Percentiles rank a stretch among this genome's conserved stretches.
phyloP scores from a whole-genome alignment of 2,329 filamentous ascomycete genomes.

The Fusarium nanum region DNA sequence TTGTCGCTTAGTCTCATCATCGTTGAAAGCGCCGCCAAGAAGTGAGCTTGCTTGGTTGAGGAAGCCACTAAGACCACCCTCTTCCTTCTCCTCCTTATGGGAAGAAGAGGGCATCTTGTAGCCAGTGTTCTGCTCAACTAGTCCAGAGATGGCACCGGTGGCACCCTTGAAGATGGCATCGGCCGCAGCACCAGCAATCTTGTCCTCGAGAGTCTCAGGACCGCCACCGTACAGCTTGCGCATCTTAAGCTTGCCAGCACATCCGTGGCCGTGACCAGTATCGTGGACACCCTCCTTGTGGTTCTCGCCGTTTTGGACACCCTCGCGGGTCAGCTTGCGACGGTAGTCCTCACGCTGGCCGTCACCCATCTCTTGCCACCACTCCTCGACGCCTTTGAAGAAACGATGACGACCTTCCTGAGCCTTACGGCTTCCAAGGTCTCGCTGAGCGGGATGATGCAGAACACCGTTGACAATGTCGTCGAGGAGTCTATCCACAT shows the following conservation, averaged over 20 bases:
- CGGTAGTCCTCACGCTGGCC: slow-evolving; percentile 75
- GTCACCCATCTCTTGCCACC: slow-evolving; percentile 79
- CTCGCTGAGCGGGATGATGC: slow-evolving; percentile 85
- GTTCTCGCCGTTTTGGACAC: slow-evolving; percentile 81
- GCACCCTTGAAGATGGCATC: slow-evolving; percentile 69
- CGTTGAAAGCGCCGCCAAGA: slow-evolving; percentile 70
- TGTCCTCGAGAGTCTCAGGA: slow-evolving; percentile 64
- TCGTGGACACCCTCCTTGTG: slow-evolving; percentile 89
- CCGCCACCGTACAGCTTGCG: slow-evolving; percentile 69
- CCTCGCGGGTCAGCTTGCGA: slow-evolving; percentile 79
- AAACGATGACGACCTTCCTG: slow-evolving; percentile 78
- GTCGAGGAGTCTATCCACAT: slow-evolving; percentile 76
- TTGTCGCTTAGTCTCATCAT: slow-evolving; percentile 65
- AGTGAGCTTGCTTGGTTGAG: slow-evolving; percentile 76
- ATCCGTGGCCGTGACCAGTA: slow-evolving; percentile 86
- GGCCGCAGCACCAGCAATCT: slow-evolving; percentile 67
- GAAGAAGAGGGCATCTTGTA: slow-evolving; percentile 53
- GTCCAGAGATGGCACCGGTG: slow-evolving; percentile 62
- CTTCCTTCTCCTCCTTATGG: slow-evolving; percentile 61
- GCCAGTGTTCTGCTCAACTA: slow-evolving; percentile 61
- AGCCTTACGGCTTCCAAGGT: slow-evolving; percentile 76
- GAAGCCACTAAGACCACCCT: slow-evolving; percentile 75
- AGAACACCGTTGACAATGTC: slow-evolving; percentile 85
- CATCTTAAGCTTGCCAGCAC: slow-evolving; percentile 81
- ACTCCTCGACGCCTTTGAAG: slow-evolving; percentile 82